These are phyloP conservation scores for Millerozyma acaciae DNA, from an alignment of 805 yeast genomes.

Conservation along the genomic window DNA sequence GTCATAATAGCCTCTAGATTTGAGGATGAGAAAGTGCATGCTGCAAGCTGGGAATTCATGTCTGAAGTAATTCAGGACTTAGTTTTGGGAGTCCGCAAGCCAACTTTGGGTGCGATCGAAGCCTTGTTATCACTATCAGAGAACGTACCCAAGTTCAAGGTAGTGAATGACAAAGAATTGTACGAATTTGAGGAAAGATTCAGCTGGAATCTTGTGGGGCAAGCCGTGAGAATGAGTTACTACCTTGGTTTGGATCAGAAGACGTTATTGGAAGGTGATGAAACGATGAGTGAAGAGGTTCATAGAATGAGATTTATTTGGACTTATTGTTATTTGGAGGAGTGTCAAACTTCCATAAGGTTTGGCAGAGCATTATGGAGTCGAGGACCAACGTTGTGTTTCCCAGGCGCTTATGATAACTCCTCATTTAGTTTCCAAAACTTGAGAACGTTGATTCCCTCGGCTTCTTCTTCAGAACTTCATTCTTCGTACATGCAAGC, in stretches of 20 bases:
- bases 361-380: slow-evolving; percentile 4
- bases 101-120: slow-evolving; percentile 5
- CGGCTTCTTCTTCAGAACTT: slow-evolving; percentile 2
- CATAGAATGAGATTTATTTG: slow-evolving; percentile 5
- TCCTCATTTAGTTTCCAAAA: slow-evolving; percentile 4
- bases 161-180: slow-evolving; percentile 3
- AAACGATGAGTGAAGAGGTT: slow-evolving; percentile 4
- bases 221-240: slow-evolving; percentile 5
- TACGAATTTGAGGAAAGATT: slow-evolving; percentile 5
- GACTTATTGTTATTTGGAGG: slow-evolving; percentile 5
- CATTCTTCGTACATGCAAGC: slow-evolving; percentile 4
- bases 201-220: slow-evolving; percentile 5
- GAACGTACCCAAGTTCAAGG: slow-evolving; percentile 3
- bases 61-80: slow-evolving; percentile 4
- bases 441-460: slow-evolving; percentile 2
- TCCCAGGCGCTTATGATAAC: slow-evolving; percentile 3
- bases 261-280: slow-evolving; percentile 3
- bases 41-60: slow-evolving; percentile 4
- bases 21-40: slow-evolving; percentile 4
- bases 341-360: slow-evolving; percentile 4
- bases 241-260: slow-evolving; percentile 4
- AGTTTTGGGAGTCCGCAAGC: slow-evolving; percentile 3
- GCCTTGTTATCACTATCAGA: slow-evolving; percentile 3
- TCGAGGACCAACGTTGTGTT: slow-evolving; percentile 4
- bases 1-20: slow-evolving; percentile 4